Conservation (phyloP, 805 yeast genomes). For the Saccharomycopsis lassenensis region DNA sequence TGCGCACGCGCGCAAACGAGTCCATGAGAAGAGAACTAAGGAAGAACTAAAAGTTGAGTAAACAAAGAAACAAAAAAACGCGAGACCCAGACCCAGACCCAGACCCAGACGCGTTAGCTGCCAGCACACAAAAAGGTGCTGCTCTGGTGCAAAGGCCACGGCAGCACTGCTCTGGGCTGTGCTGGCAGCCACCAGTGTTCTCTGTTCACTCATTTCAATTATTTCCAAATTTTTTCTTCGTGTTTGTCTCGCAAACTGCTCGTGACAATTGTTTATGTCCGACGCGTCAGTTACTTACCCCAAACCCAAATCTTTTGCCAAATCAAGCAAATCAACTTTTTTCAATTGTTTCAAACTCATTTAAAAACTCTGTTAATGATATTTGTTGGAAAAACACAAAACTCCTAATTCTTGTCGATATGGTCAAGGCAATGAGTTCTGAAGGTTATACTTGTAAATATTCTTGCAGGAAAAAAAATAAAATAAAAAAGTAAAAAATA, state of each 20-base stretch:
- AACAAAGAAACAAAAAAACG: slow-evolving; percentile 18
- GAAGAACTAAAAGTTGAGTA: slow-evolving; percentile 18
- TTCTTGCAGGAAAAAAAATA: neutral
- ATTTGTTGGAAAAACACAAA: neutral
- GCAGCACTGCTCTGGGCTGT: too few relatives aligned
- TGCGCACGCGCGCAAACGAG: too few relatives aligned
- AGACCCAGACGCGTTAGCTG: too few relatives aligned
- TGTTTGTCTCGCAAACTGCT: slow-evolving; percentile 4
- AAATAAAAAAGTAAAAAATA: slow-evolving; percentile 1
- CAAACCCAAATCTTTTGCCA: slow-evolving; percentile 28
- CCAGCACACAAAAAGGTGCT: too few relatives aligned
- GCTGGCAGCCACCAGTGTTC: too few relatives aligned
- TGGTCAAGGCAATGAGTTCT: too few relatives aligned
- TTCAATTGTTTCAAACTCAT: slow-evolving; percentile 28
- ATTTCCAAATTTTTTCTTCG: neutral
- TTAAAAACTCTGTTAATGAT: neutral
- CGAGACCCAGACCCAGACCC: too few relatives aligned
- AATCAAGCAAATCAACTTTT: slow-evolving; percentile 27
- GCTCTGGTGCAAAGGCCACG: too few relatives aligned
- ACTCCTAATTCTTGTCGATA: neutral
- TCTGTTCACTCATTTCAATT: too few relatives aligned
- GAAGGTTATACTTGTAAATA: neutral
- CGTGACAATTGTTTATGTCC: slow-evolving; percentile 16
- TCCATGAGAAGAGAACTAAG: slow-evolving; percentile 11
- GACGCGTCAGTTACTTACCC: too few relatives aligned